Conservation (phyloP, 768 basidiomycete species). For the Tremella mesenterica region DNA sequence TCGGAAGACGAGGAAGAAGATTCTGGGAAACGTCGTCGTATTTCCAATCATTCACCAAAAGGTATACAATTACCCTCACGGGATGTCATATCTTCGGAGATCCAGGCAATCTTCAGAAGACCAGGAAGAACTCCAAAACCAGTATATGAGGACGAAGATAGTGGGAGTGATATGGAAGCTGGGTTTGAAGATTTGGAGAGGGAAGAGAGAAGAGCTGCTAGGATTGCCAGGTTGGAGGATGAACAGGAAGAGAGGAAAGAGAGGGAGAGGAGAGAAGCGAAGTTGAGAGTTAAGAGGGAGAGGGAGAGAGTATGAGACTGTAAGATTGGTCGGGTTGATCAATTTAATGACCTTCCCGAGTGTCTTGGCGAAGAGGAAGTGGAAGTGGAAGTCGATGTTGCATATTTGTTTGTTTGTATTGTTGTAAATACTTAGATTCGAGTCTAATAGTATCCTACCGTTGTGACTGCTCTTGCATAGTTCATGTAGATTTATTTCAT, state of each 20-base stretch:
- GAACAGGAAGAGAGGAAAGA: constrained; percentile 29
- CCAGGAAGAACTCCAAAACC: constrained; percentile 12
- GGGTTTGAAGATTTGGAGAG: constrained; percentile 32
- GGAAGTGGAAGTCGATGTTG: no score
- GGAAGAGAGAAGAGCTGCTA: constrained; percentile 27
- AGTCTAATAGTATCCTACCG: no score
- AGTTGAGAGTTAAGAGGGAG: constrained; percentile 26
- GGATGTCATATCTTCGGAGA: constrained; percentile 18
- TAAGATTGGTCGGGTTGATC: no score
- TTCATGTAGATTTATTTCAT: no score
- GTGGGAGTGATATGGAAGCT: constrained; percentile 35
- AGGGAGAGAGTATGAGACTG: no score
- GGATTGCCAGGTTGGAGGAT: constrained; percentile 34
- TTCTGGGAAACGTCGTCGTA: background rate
- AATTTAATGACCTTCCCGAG: no score
- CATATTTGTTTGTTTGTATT: no score
- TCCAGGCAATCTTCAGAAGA: constrained; percentile 28
- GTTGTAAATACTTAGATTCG: no score
- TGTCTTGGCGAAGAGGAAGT: no score
- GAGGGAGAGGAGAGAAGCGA: constrained; percentile 17
- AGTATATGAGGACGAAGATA: constrained; percentile 9
- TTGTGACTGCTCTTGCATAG: no score
- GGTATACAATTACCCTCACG: constrained; percentile 3
- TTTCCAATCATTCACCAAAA: background rate
- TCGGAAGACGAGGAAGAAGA: background rate